A percentile compares a stretch with the other conserved stretches of the same genome.
These are phyloP conservation scores for Ziziphus jujuba DNA, from an alignment of 306 rosid genomes.

Conservation along the genomic window DNA sequence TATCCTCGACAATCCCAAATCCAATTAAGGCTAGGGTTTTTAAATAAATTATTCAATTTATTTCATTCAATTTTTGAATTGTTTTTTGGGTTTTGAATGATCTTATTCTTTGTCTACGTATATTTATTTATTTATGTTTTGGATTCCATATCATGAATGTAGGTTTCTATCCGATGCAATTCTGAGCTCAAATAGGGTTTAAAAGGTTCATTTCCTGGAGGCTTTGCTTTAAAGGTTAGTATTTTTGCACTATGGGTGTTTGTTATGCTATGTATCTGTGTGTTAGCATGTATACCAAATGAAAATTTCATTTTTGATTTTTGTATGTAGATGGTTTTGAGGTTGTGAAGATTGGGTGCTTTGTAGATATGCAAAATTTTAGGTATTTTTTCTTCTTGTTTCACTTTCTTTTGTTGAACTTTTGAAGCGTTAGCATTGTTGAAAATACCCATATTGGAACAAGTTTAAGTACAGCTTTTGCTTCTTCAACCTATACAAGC, in stretches of 20 bases:
- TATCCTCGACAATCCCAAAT: constrained; percentile 53
- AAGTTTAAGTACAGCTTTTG: too few relatives aligned
- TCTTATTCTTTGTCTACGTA: background rate
- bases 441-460: too few relatives aligned
- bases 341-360: background rate
- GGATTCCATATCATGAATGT: constrained; percentile 9
- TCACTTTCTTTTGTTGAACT: too few relatives aligned
- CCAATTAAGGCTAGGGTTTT: constrained; percentile 64
- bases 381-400: background rate
- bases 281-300: background rate
- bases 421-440: background rate
- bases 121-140: constrained; percentile 10
- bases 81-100: constrained; percentile 19
- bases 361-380: background rate
- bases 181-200: constrained; percentile 46
- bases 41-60: background rate
- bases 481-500: too few relatives aligned
- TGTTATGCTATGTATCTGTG: too few relatives aligned
- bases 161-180: constrained; percentile 50
- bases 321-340: background rate
- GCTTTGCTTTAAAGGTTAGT: constrained; percentile 41
- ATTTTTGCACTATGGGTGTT: background rate
- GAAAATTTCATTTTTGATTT: background rate
- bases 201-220: constrained; percentile 39
- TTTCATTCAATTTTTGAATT: background rate